Evolutionary conservation across 176 grass and related monocot genomes (phyloP), one percentile per base, ranked within the genome.

Genomic region (Areca catechu): DNA sequence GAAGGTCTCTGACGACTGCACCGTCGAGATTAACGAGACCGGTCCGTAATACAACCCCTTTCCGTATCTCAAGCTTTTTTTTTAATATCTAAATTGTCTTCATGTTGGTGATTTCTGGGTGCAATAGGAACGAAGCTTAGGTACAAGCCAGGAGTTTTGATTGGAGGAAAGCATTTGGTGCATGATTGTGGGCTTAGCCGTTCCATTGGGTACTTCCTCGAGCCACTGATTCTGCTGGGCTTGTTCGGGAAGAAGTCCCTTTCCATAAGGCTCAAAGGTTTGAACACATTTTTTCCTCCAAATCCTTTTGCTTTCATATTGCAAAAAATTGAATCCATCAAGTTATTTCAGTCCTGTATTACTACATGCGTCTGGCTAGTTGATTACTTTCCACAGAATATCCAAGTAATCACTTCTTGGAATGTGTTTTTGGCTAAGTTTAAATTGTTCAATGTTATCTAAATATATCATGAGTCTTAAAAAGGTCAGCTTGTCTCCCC

Each of bases 121-220:
- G 54, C 53, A 54, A n/a, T 57, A 96, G 86, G 93, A 48, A 97
- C 87, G 15, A 91, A 83, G 52, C 62, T 88, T 69, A 60, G 75
- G 61, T 98, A 92, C 74, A 76, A 58, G 63, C 93, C 84, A 3
- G 87, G 93, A 20, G 63, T 77, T 65, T 51, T 97, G 16, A 22
- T 78, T 1, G 93, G 93, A 3, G 84, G 93, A 1, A 92, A 63
- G 68, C 55, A 67, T 54, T 64, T 83, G 14, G 68, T 81, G 49
- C 92, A 97, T 30, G 81, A 97, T 49, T 97, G 93, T 37, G 84
- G 87, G 15, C 58, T 88, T 43, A 78, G 72, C 71, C 74, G 87
- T 14, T 85, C 83, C 14, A 85, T 97, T 17, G 87, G 93, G 4
- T 91, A 88, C 68, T 88, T 97, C 55, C 72, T 97, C 15, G 87